Conservation (phyloP, 2,329 filamentous ascomycete species). For the Hymenoscyphus repandus region DNA sequence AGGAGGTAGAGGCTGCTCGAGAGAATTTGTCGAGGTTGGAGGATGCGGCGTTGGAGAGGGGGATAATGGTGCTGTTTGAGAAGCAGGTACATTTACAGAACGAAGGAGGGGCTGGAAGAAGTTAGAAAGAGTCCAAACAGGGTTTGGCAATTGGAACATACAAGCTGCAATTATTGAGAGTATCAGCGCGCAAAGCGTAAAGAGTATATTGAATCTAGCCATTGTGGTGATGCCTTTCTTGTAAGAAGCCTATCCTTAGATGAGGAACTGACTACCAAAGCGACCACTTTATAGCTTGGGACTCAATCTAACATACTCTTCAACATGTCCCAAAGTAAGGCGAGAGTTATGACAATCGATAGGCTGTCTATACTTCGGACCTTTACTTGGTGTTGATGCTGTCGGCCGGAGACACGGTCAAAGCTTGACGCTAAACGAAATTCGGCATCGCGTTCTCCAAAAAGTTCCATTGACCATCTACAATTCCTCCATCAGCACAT, state of each 20-base stretch:
- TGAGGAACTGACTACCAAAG: too few species aligned
- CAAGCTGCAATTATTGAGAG: conserved; percentile 23
- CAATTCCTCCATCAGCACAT: neutral
- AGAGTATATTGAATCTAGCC: conserved; percentile 17
- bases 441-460: conserved; percentile 9
- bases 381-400: neutral
- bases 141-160: conserved; percentile 14
- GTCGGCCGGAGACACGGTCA: neutral
- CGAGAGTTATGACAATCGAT: too few species aligned
- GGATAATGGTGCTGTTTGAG: conserved; percentile 63
- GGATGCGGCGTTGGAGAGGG: conserved; percentile 37
- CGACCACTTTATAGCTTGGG: too few species aligned
- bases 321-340: too few species aligned
- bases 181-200: conserved; percentile 24
- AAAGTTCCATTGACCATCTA: conserved; percentile 13
- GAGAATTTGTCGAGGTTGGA: conserved; percentile 17
- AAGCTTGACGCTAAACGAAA: neutral
- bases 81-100: conserved; percentile 70
- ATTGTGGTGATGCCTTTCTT: conserved; percentile 7
- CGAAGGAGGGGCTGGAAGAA: conserved; percentile 48
- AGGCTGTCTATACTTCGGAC: too few species aligned
- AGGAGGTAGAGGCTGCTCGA: conserved; percentile 41
- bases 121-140: conserved; percentile 20
- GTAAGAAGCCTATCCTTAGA: neutral
- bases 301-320: too few species aligned